Conservation (phyloP, 495 filamentous ascomycete genomes). For the Cercophora sp. region DNA sequence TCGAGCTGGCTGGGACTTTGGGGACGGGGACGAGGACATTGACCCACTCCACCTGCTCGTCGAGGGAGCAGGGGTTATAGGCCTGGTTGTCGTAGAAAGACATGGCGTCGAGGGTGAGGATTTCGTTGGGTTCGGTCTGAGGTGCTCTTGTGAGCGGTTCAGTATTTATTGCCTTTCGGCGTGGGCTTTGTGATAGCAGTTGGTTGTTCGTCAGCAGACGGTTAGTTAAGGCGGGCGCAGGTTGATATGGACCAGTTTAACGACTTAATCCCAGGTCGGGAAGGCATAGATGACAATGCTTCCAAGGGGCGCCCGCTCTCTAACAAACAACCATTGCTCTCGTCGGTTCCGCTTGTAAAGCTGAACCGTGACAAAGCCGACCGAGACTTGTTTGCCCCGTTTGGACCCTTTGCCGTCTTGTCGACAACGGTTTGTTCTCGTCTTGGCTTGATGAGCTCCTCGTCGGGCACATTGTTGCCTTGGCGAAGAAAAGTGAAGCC, state of each 20-base stretch:
- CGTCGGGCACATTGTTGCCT: too few species aligned
- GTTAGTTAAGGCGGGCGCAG: neutral
- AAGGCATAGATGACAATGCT: neutral
- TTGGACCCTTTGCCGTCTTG: too few species aligned
- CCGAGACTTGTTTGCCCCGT: too few species aligned
- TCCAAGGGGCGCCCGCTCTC: neutral
- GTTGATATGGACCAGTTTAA: constrained; percentile 3
- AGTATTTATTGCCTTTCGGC: neutral
- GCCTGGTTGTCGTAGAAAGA: neutral
- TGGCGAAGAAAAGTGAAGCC: too few species aligned
- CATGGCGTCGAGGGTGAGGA: neutral
- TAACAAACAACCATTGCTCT: neutral
- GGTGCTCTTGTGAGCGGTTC: neutral
- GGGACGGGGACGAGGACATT: neutral
- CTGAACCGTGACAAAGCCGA: too few species aligned
- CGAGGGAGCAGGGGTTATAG: neutral
- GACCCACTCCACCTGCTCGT: constrained; percentile 5
- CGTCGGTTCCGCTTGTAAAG: too few species aligned
- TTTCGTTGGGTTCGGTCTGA: neutral
- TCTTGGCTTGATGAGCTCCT: too few species aligned
- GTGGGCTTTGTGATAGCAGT: neutral
- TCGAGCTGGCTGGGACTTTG: neutral
- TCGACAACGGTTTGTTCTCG: too few species aligned
- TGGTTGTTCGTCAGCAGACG: neutral
- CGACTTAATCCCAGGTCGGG: constrained; percentile 1